Conservation (phyloP, 2,329 filamentous ascomycete species). For the Aspergillus phoenicis region DNA sequence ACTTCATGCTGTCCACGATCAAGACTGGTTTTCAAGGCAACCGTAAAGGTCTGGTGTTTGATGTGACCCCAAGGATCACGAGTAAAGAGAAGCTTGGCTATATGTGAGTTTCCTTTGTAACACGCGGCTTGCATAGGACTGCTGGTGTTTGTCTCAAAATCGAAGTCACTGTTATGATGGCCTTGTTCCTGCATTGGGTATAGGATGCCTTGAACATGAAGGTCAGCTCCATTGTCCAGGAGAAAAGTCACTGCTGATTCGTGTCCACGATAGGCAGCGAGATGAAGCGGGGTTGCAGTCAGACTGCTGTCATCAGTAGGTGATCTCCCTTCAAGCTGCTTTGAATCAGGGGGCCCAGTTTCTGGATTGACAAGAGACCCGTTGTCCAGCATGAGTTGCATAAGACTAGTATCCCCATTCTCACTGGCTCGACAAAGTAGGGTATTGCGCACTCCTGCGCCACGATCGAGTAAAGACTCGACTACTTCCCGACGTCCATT, state of each 20-base stretch:
- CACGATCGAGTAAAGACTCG: too few relatives aligned
- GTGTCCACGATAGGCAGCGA: not conserved
- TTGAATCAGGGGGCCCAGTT: not conserved
- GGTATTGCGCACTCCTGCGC: too few relatives aligned
- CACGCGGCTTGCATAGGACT: not conserved
- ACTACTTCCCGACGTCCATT: not conserved
- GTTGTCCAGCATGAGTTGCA: too few relatives aligned
- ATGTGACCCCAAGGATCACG: not conserved
- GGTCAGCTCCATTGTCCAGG: not conserved
- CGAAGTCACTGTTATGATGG: not conserved
- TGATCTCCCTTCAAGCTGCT: not conserved
- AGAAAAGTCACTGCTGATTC: not conserved
- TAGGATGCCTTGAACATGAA: not conserved
- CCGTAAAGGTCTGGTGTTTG: not conserved
- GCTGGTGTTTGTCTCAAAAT: not conserved
- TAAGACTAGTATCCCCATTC: too few relatives aligned
- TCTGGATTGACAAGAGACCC: not conserved
- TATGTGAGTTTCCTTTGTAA: not conserved
- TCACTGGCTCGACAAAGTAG: too few relatives aligned
- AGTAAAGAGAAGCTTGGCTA: not conserved
- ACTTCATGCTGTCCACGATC: too few relatives aligned
- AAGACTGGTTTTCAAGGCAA: too few relatives aligned
- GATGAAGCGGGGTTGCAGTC: not conserved
- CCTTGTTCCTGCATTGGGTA: not conserved
- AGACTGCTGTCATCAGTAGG: not conserved